phyloP scores from a whole-genome alignment of 129 eudicot genomes.

The Chrysanthemum lavandulifolium region DNA sequence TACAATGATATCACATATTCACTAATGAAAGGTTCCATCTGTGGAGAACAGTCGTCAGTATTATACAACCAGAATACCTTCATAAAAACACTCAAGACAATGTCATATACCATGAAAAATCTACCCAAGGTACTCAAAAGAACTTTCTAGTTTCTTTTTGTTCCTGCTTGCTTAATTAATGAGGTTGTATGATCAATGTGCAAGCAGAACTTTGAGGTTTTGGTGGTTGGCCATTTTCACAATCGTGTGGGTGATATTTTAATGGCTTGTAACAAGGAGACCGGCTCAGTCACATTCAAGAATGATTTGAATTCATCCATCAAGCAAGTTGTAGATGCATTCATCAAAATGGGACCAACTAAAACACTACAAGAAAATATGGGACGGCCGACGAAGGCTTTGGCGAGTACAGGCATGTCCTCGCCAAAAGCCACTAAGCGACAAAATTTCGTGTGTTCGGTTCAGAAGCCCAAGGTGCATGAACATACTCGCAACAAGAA shows the following conservation, averaged over 20 bases:
- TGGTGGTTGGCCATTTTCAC: constrained; percentile 55
- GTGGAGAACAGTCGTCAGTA: constrained; percentile 29
- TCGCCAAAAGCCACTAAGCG: too few species aligned
- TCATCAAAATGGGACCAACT: too few species aligned
- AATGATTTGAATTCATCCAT: too few species aligned
- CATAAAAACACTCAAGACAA: constrained; percentile 42
- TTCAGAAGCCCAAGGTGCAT: too few species aligned
- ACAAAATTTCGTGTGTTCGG: too few species aligned
- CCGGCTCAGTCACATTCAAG: too few species aligned
- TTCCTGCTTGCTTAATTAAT: background rate
- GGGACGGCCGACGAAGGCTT: too few species aligned
- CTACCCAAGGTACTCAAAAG: constrained; percentile 56
- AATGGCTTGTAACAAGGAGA: constrained; percentile 38
- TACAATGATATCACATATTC: background rate
- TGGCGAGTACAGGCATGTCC: too few species aligned
- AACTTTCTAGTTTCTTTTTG: background rate
- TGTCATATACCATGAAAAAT: constrained; percentile 40
- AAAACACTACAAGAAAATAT: too few species aligned
- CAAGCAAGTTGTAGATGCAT: too few species aligned
- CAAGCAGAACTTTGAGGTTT: constrained; percentile 61
- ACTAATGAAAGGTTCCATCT: background rate
- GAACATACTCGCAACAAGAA: too few species aligned
- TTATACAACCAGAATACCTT: constrained; percentile 44
- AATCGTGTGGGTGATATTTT: constrained; percentile 41
- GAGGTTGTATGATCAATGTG: background rate